Conservation (phyloP, 2,329 filamentous ascomycete genomes). For the Ceratocystis cubensis region DNA sequence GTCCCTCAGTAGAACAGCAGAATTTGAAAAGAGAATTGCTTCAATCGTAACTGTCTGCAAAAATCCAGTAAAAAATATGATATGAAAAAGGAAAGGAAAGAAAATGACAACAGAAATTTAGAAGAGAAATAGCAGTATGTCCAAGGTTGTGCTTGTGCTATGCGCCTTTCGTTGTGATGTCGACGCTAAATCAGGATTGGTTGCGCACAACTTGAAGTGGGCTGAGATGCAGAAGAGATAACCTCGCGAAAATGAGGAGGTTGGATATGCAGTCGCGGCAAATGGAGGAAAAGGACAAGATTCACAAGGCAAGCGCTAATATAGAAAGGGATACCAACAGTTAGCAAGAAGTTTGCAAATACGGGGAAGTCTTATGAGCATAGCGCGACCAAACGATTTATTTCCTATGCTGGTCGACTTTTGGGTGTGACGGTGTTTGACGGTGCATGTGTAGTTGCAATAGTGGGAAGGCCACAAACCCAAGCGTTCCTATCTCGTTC, state of each 20-base stretch:
- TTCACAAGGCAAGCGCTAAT: not conserved
- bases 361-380: no score
- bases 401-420: no score
- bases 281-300: not conserved
- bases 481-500: not conserved
- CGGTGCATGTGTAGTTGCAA: not conserved
- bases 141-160: not conserved
- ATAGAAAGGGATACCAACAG: not conserved
- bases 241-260: not conserved
- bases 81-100: not conserved
- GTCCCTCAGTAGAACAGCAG: not conserved
- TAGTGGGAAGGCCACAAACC: not conserved
- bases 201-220: not conserved
- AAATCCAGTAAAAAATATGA: not conserved
- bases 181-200: not conserved
- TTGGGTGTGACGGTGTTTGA: not conserved
- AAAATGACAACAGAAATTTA: not conserved
- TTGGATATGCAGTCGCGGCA: constrained; percentile 8
- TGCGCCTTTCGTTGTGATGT: not conserved
- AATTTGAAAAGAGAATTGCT: not conserved
- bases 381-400: no score
- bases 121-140: not conserved
- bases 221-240: not conserved
- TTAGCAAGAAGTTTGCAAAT: not conserved
- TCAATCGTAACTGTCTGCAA: not conserved